These are phyloP conservation scores for Curvularia eragrostidis DNA, from an alignment of 2,329 filamentous ascomycete species.

Conservation along the genomic window DNA sequence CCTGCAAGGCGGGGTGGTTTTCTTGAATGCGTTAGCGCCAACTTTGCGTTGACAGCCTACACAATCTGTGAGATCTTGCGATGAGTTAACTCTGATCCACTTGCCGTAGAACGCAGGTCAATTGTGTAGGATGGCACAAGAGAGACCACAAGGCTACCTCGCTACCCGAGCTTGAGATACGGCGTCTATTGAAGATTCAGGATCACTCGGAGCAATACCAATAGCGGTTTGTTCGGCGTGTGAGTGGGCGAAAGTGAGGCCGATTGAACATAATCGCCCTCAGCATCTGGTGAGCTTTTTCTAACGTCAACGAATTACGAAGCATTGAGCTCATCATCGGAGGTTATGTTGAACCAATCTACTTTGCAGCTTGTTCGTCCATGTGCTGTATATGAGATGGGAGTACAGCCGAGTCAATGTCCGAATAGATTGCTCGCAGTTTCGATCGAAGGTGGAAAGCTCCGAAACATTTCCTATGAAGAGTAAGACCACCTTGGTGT, in stretches of 20 bases:
- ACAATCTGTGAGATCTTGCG: background rate
- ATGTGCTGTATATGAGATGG: conserved; percentile 18
- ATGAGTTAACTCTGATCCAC: background rate
- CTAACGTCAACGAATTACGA: background rate
- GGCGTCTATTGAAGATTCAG: background rate
- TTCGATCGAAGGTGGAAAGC: conserved; percentile 8
- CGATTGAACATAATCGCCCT: background rate
- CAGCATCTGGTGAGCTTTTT: background rate
- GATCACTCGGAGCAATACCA: background rate
- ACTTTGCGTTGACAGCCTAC: conserved; percentile 5
- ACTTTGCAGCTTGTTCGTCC: conserved; percentile 24
- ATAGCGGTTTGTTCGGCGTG: background rate
- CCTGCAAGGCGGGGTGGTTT: conserved; percentile 8
- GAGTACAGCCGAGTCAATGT: conserved; percentile 12
- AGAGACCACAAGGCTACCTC: background rate
- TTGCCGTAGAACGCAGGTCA: background rate
- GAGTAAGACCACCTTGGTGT: conserved; percentile 6
- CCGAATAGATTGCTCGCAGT: conserved; percentile 6
- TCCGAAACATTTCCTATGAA: conserved; percentile 12
- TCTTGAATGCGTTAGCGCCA: conserved; percentile 6
- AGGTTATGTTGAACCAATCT: background rate
- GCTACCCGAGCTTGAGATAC: background rate
- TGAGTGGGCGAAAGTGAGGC: background rate
- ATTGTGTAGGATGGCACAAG: background rate
- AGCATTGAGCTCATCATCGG: background rate